phyloP scores from a whole-genome alignment of 1,284 basidiomycete species.

The Pseudozyma hubeiensis region DNA sequence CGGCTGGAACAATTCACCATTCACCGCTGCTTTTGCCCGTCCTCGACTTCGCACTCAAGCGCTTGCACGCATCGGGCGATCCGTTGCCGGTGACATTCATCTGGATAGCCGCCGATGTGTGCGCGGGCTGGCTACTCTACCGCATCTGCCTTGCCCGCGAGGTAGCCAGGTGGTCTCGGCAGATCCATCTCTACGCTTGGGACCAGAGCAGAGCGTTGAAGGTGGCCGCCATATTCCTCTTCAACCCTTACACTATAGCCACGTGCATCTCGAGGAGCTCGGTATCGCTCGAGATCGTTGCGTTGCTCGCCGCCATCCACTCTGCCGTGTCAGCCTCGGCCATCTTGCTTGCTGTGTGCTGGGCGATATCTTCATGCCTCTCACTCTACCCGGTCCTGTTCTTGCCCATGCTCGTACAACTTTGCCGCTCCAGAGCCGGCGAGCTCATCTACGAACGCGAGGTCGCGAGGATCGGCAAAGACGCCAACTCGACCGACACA shows the following conservation, averaged over 20 bases:
- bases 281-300: constrained; percentile 80
- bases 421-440: constrained; percentile 67
- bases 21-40: constrained; percentile 81
- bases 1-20: constrained; percentile 70
- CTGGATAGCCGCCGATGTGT: constrained; percentile 79
- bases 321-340: constrained; percentile 74
- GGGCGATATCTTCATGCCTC: constrained; percentile 34
- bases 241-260: constrained; percentile 87
- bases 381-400: constrained; percentile 76
- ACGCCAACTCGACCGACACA: constrained; percentile 22
- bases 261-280: constrained; percentile 84
- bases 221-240: constrained; percentile 73
- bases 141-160: constrained; percentile 37
- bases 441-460: constrained; percentile 70
- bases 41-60: constrained; percentile 65
- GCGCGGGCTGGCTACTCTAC: constrained; percentile 69
- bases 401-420: constrained; percentile 76
- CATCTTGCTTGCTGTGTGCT: constrained; percentile 19
- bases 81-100: constrained; percentile 73
- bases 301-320: constrained; percentile 78
- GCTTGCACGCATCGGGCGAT: constrained; percentile 60
- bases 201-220: constrained; percentile 41
- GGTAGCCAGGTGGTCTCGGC: constrained; percentile 20
- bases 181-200: constrained; percentile 35
- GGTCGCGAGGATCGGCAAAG: constrained; percentile 18